Evolutionary conservation across 169 alveolate genomes (phyloP).

Genomic region (Theileria annulata): DNA sequence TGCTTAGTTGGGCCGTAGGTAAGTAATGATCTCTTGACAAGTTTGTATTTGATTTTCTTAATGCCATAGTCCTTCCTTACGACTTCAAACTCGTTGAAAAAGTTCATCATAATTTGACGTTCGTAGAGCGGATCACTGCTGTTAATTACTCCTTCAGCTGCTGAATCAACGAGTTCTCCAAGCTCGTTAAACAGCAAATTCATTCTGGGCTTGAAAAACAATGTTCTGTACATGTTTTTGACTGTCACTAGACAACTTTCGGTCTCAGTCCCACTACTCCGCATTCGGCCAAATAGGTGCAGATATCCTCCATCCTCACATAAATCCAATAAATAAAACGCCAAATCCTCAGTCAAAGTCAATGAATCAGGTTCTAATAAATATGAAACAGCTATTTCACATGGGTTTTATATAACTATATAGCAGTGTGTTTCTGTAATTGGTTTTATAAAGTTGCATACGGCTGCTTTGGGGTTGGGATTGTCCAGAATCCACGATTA

Average conservation of each 20-base stretch:
- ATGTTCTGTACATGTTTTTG: conserved; percentile 40
- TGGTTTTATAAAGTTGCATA: conserved; percentile 4
- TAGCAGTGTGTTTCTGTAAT: not conserved
- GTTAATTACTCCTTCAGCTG: conserved; percentile 15
- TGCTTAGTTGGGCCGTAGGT: conserved; percentile 61
- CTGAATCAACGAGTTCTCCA: conserved; percentile 6
- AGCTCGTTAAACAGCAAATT: conserved; percentile 40
- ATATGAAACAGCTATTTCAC: not conserved
- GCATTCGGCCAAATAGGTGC: conserved; percentile 52
- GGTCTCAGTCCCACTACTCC: conserved; percentile 17
- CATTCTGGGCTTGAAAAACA: conserved; percentile 65
- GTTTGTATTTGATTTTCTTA: conserved; percentile 57
- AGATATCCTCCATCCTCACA: conserved; percentile 49
- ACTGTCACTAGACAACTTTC: conserved; percentile 63
- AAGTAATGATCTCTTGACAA: conserved; percentile 62
- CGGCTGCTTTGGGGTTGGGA: not conserved
- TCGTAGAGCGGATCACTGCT: conserved; percentile 37
- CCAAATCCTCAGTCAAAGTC: conserved; percentile 15
- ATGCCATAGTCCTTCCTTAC: conserved; percentile 54
- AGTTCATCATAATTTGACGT: conserved; percentile 50
- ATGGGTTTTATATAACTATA: not conserved
- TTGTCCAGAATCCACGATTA: not conserved
- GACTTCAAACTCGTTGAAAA: conserved; percentile 48
- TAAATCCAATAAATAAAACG: conserved; percentile 56
- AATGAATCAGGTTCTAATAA: conserved; percentile 2